A percentile compares a stretch with the other conserved stretches of the same genome.
Evolutionary conservation across 768 basidiomycete genomes (phyloP).

Genomic region (Russula brevipes): DNA sequence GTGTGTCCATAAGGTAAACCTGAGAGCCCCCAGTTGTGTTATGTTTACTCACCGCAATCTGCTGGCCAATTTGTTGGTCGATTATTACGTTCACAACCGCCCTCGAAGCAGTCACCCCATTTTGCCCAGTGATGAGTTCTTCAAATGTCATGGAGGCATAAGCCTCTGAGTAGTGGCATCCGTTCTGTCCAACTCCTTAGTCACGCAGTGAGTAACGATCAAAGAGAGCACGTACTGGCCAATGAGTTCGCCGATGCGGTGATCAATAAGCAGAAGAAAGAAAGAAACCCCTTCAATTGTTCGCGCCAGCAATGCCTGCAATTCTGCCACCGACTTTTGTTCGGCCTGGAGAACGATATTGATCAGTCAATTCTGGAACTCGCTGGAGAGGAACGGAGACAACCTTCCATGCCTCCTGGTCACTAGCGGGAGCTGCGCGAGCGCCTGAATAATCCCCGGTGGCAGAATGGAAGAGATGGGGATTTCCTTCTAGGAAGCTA

Average conservation of each 20-base stretch:
- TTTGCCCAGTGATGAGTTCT: constrained; percentile 76
- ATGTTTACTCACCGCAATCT: constrained; percentile 71
- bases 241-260: constrained; percentile 80
- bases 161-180: constrained; percentile 65
- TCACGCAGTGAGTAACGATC: neutral
- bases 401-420: constrained; percentile 90
- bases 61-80: constrained; percentile 96
- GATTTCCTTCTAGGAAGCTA: constrained; percentile 73
- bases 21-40: neutral
- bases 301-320: constrained; percentile 69
- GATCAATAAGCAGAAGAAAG: constrained; percentile 86
- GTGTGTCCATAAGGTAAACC: neutral
- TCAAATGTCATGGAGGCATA: constrained; percentile 74
- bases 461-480: constrained; percentile 79
- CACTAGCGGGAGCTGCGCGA: constrained; percentile 51
- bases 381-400: constrained; percentile 9
- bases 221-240: constrained; percentile 51
- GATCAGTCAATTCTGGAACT: constrained; percentile 19
- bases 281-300: constrained; percentile 95
- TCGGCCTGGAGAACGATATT: constrained; percentile 51
- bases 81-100: constrained; percentile 93
- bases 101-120: constrained; percentile 83
- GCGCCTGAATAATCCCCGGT: constrained; percentile 60
- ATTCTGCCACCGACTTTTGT: constrained; percentile 72
- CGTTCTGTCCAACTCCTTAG: constrained; percentile 46